phyloP scores from a whole-genome alignment of 768 basidiomycete genomes.

The Rhizopogon roseolus region DNA sequence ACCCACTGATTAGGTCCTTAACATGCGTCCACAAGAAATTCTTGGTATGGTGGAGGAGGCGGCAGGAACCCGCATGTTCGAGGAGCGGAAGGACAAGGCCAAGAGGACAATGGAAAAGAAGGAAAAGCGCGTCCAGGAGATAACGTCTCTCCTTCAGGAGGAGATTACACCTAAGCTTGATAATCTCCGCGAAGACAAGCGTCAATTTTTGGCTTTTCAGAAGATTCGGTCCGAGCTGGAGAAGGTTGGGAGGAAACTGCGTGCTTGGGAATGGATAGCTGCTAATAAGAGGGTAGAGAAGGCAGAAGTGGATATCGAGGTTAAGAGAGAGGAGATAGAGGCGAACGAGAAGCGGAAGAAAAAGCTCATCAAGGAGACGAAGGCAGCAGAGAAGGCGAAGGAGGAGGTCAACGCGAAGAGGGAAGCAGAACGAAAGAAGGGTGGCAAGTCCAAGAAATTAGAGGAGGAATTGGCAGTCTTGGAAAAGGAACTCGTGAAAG shows the following conservation, averaged over 20 bases:
- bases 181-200: slow-evolving; percentile 84
- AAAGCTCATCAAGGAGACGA: slow-evolving; percentile 47
- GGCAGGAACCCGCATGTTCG: slow-evolving; percentile 98
- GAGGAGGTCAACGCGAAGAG: slow-evolving; percentile 66
- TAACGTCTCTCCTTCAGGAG: slow-evolving; percentile 72
- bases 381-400: slow-evolving; percentile 63
- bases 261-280: slow-evolving; percentile 86
- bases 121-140: slow-evolving; percentile 91
- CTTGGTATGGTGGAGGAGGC: slow-evolving; percentile 99
- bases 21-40: slow-evolving; percentile 98
- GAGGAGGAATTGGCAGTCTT: slow-evolving; percentile 75
- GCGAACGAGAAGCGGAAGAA: slow-evolving; percentile 42
- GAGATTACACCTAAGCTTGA: slow-evolving; percentile 95
- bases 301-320: slow-evolving; percentile 53
- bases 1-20: slow-evolving; percentile 58
- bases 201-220: slow-evolving; percentile 84
- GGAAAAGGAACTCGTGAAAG: slow-evolving; percentile 77
- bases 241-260: slow-evolving; percentile 71
- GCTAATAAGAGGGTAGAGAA: slow-evolving; percentile 44
- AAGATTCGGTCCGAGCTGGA: slow-evolving; percentile 88
- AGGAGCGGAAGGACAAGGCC: slow-evolving; percentile 96
- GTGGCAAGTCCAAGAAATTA: slow-evolving; percentile 84
- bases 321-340: slow-evolving; percentile 45
- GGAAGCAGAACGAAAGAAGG: slow-evolving; percentile 87
- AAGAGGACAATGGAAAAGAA: slow-evolving; percentile 96